A percentile compares a stretch with the other conserved stretches of the same genome.
phyloP scores from a whole-genome alignment of 257 asterid genomes.

The Nicotiana attenuata region DNA sequence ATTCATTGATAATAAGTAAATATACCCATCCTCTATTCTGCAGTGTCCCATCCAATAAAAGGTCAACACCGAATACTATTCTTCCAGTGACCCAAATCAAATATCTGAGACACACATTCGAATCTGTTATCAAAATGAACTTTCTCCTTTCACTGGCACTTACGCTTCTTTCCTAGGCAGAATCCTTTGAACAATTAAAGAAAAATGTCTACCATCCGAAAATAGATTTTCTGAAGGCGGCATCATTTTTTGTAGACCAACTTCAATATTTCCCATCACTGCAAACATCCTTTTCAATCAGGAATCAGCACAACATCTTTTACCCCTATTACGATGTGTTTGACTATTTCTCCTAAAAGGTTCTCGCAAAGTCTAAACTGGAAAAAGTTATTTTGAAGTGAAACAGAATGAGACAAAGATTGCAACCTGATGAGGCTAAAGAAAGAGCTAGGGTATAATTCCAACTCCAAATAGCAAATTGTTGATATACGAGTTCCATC shows the following conservation, averaged over 20 bases:
- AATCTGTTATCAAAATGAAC: not conserved
- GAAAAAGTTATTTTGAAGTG: not conserved
- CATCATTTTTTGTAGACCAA: not conserved
- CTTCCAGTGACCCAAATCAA: not conserved
- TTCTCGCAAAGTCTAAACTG: not conserved
- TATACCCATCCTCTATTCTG: not conserved
- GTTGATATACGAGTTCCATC: not conserved
- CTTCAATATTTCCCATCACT: not conserved
- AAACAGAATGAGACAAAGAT: not conserved
- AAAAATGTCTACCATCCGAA: not conserved
- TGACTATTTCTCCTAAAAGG: not conserved
- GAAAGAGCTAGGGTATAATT: not conserved
- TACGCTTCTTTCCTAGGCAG: not conserved
- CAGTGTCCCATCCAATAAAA: not conserved
- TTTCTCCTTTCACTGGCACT: not conserved
- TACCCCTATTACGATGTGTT: not conserved
- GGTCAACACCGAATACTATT: not conserved
- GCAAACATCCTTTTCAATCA: not conserved
- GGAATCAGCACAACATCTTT: not conserved
- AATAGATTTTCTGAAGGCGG: not conserved
- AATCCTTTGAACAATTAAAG: not conserved
- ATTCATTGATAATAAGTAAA: not conserved
- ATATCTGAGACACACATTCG: not conserved
- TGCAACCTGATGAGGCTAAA: not conserved
- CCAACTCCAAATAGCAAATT: not conserved